These are phyloP conservation scores for Phaeomoniella chlamydospora DNA, from an alignment of 2,329 filamentous ascomycete species.

Conservation along the genomic window DNA sequence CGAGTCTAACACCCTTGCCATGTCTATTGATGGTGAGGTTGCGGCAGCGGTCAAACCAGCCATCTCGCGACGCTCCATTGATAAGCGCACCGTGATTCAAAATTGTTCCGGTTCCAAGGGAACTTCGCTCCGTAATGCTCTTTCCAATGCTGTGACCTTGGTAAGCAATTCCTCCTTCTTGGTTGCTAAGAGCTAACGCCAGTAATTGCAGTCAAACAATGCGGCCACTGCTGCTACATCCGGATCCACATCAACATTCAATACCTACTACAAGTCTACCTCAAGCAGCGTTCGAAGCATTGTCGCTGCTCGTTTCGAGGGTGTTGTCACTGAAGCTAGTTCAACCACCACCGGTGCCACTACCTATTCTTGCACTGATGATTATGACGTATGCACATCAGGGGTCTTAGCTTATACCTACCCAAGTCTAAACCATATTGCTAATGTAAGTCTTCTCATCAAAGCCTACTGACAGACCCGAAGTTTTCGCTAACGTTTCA, in stretches of 20 bases:
- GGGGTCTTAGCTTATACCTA: conserved; percentile 49
- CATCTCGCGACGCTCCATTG: conserved; percentile 12
- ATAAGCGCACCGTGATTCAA: conserved; percentile 36
- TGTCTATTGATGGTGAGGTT: conserved; percentile 42
- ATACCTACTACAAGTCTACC: conserved; percentile 51
- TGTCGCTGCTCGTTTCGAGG: conserved; percentile 37
- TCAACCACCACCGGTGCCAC: conserved; percentile 33
- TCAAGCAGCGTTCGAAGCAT: conserved; percentile 27
- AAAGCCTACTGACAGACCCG: not conserved
- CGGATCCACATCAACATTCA: conserved; percentile 34
- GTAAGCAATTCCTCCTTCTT: too few relatives aligned
- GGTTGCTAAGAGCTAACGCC: too few relatives aligned
- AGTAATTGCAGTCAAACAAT: too few relatives aligned
- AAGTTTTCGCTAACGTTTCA: not conserved
- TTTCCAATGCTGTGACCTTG: conserved; percentile 39
- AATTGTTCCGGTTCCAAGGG: conserved; percentile 39
- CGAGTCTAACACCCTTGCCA: conserved; percentile 42
- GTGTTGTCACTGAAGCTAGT: conserved; percentile 41
- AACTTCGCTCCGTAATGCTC: conserved; percentile 32
- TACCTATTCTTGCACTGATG: conserved; percentile 45
- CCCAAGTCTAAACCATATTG: conserved; percentile 38
- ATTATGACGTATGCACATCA: conserved; percentile 34
- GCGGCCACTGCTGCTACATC: conserved; percentile 38
- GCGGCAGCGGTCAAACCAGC: conserved; percentile 27
- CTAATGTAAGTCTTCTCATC: conserved; percentile 25